Conservation (phyloP, 2,329 filamentous ascomycete genomes). For the Harringtonia aguacate region DNA sequence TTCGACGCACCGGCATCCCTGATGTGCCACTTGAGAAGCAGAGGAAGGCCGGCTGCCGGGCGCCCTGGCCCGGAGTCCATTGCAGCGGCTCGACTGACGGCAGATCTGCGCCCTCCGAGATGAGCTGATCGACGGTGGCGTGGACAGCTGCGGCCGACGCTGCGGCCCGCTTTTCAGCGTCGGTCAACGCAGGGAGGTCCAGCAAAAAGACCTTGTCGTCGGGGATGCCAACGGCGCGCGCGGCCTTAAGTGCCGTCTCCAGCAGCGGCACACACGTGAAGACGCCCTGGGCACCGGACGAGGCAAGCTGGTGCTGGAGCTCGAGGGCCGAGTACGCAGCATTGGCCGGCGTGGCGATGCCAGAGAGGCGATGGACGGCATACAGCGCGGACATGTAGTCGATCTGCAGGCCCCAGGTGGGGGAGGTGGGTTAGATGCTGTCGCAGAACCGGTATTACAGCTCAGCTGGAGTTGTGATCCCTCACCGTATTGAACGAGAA, state of each 20-base stretch:
- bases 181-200: slow-evolving; percentile 40
- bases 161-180: slow-evolving; percentile 15
- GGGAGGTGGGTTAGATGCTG: too few species aligned
- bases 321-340: slow-evolving; percentile 57
- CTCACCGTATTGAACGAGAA: slow-evolving; percentile 59
- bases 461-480: background rate
- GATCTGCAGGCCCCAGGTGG: slow-evolving; percentile 27
- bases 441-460: background rate
- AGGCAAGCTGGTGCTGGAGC: slow-evolving; percentile 54
- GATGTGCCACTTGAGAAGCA: slow-evolving; percentile 65
- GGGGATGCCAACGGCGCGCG: slow-evolving; percentile 49
- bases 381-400: slow-evolving; percentile 49
- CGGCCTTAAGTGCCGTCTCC: slow-evolving; percentile 49
- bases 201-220: slow-evolving; percentile 54
- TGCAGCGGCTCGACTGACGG: slow-evolving; percentile 33
- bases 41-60: slow-evolving; percentile 52
- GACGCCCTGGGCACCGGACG: slow-evolving; percentile 52
- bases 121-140: slow-evolving; percentile 53
- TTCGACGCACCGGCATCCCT: slow-evolving; percentile 45
- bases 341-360: slow-evolving; percentile 57
- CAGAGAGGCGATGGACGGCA: slow-evolving; percentile 44
- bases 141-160: slow-evolving; percentile 5
- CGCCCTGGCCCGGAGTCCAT: slow-evolving; percentile 45
- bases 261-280: slow-evolving; percentile 61
- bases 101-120: slow-evolving; percentile 28